Conservation (phyloP, 2,329 filamentous ascomycete species). For the Trichoderma atroviride region DNA sequence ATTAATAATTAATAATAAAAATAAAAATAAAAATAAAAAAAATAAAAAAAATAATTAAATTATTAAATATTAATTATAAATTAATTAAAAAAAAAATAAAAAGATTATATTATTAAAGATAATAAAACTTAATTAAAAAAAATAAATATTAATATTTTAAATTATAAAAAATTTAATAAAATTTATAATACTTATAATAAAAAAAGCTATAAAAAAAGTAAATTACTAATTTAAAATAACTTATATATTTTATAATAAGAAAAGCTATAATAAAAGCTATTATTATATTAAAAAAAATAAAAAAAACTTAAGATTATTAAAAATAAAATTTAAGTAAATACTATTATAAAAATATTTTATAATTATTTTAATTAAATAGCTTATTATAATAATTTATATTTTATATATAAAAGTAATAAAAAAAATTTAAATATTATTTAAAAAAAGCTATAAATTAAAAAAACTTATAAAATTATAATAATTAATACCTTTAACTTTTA, state of each 20-base stretch:
- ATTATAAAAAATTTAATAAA: not conserved
- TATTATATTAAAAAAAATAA: no score
- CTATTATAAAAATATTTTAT: not conserved
- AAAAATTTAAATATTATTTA: not conserved
- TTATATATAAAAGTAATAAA: not conserved
- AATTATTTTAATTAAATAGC: not conserved
- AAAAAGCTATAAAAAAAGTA: no score
- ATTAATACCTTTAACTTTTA: not conserved
- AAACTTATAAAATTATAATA: not conserved
- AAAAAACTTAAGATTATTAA: no score
- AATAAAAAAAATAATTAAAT: not conserved
- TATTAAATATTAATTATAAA: not conserved
- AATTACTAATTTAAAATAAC: no score
- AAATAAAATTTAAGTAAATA: no score
- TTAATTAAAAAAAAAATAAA: not conserved
- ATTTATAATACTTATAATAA: not conserved
- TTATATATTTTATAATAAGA: no score
- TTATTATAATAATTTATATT: not conserved
- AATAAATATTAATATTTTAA: not conserved
- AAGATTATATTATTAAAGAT: not conserved
- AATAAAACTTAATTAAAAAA: not conserved
- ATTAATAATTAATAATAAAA: not conserved
- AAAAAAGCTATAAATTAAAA: not conserved
- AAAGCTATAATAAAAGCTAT: no score
- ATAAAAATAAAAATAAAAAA: not conserved